A percentile compares a stretch with the other conserved stretches of the same genome.
Conservation (phyloP, 176 grass and related monocot genomes). For the Poa annua region DNA sequence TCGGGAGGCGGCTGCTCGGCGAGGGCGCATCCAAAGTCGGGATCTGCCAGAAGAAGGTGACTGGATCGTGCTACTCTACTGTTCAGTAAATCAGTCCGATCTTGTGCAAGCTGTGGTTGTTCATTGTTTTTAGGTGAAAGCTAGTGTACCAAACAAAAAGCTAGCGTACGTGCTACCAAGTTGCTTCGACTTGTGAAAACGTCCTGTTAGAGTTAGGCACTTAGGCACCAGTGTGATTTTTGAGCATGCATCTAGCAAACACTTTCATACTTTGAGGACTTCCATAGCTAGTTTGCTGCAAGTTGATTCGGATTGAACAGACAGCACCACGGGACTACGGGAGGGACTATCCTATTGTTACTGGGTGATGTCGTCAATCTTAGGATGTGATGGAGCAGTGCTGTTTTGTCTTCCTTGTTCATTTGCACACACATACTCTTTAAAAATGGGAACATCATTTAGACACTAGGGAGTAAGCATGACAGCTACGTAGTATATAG, state of each 20-base stretch:
- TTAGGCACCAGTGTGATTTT: background rate
- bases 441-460: background rate
- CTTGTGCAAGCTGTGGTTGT: background rate
- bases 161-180: no score
- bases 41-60: constrained; percentile 58
- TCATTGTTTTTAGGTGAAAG: constrained; percentile 22
- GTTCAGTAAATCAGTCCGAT: background rate
- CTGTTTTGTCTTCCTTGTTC: background rate
- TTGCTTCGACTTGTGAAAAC: background rate
- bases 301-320: constrained; percentile 3
- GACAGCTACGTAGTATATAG: background rate
- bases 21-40: constrained; percentile 5
- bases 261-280: background rate
- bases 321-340: background rate
- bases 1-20: constrained; percentile 63
- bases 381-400: constrained; percentile 1
- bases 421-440: background rate
- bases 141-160: background rate
- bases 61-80: background rate
- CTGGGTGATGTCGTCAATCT: background rate
- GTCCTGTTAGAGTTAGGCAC: background rate
- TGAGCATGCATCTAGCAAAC: background rate
- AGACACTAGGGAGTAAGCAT: background rate
- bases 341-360: background rate
- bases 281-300: background rate